Base-by-base conservation (phyloP, 371 early-diverging fungal species). In the Conidiobolus incongruus region DNA sequence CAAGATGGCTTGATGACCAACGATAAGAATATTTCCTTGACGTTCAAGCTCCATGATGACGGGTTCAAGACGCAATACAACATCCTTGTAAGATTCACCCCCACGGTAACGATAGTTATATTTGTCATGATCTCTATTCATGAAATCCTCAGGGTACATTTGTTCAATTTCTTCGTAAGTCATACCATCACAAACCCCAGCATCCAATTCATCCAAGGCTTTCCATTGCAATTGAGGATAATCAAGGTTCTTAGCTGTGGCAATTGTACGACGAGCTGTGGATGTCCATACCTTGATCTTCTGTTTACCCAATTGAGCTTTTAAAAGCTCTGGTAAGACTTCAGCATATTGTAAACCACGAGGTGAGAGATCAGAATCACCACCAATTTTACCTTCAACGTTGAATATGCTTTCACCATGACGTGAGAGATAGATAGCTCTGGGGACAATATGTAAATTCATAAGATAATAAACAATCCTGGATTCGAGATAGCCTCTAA, bases 11-110 rank as follows among this genome's bases (percentile, higher is more conserved):
- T 88, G 89, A 48, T 89, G 90, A 22, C 81, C 89, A 53, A 95
- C 79, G 43, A 97, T 90, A 46, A 95, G 64, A 45, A 97, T 91
- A 54, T 90, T 87, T 47, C 75, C 76, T 52, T 91, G 91, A 29
- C 93, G 71, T 55, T 97, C 98, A 41, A 97, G 65, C 51, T 94
- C 98, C 88, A 97, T 85, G 47, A 94, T 97, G 29, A 95, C 80
- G 0, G 90, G 90, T 56, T 89, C 90, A 34, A 88, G 51, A 24
- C 87, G 69, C 47, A 78, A 59, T 19, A 89, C 87, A 7, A 88
- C 70, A 54, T 88, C 90, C 13, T 73, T 67, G 52, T 95, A 97
- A 3, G 80, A 79, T 65, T 97, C 98, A 12, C 98, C 98, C 29
- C 95, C 93, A 29, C 77, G 71, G 49, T 95, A 95, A 38, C 88